Conservation (phyloP, 164 flowering plant genomes). For the Stephania japonica region DNA sequence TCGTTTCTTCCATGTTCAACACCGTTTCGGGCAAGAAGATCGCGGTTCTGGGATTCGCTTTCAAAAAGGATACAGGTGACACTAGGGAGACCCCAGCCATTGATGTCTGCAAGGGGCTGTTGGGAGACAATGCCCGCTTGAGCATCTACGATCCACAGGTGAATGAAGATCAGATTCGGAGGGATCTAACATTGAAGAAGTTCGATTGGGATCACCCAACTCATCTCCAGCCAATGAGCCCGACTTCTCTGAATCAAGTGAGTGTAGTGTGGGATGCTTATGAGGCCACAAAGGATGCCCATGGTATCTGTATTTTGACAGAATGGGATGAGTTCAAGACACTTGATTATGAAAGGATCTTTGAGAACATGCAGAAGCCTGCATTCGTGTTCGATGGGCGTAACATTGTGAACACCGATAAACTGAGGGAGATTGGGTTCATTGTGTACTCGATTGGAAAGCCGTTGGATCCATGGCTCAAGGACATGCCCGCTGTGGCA, state of each 20-base stretch:
- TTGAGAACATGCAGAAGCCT: conserved; percentile 63
- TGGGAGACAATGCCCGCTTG: conserved; percentile 57
- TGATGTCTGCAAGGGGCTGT: conserved; percentile 83
- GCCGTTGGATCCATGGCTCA: conserved; percentile 70
- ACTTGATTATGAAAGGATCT: conserved; percentile 56
- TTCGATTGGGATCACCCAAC: conserved; percentile 76
- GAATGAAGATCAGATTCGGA: conserved; percentile 58
- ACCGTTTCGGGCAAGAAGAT: conserved; percentile 75
- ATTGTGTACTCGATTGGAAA: conserved; percentile 70
- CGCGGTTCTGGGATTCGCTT: conserved; percentile 77
- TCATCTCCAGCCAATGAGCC: conserved; percentile 55
- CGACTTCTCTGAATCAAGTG: conserved; percentile 43
- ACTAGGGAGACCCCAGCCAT: conserved; percentile 90
- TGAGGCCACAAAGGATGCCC: conserved; percentile 59
- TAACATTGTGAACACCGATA: conserved; percentile 38
- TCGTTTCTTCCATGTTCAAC: conserved; percentile 87
- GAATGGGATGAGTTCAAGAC: conserved; percentile 81
- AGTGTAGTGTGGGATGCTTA: conserved; percentile 54
- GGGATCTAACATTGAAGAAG: conserved; percentile 56
- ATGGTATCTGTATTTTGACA: conserved; percentile 61
- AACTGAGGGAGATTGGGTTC: conserved; percentile 67
- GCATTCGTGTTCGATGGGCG: conserved; percentile 73
- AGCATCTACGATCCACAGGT: conserved; percentile 76
- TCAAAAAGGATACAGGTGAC: conserved; percentile 91
- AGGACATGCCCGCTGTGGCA: conserved; percentile 59